Evolutionary conservation across 495 filamentous ascomycete species (phyloP), one percentile per base, ranked within the genome.

Genomic region (Hypoxylon perforatum): DNA sequence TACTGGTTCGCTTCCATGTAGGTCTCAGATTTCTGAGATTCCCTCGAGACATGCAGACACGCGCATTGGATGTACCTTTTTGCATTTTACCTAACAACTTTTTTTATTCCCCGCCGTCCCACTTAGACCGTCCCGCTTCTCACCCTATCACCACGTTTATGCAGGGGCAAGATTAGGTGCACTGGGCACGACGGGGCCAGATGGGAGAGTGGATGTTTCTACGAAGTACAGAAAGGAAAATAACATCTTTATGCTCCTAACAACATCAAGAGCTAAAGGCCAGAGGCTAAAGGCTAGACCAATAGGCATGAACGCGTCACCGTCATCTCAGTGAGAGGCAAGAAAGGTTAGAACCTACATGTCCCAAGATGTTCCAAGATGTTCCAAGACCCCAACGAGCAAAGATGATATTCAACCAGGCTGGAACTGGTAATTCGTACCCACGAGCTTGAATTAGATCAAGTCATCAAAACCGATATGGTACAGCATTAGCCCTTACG

Each of bases 1-100:
- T 63, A 69, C 61, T 69, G 66, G 66, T 28, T 48, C 38, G 51
- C n/a, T 12, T 33, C 50, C 47, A 51, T 69, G 57, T 56, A 69
- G 61, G 66, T 61, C 61, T 61, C 41, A 61, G 66, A 69, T 33
- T 33, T 10, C 30, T 33, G 1, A 33, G 30, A 33, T 69, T 30
- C 38, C 11, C 25, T 52, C 33, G 62, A 44, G 33, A 49, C 63
- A 22, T 49, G 30, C 30, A n/a, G n/a, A n/a, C n/a, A n/a, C n/a
- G n/a, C n/a, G 55, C 62, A 59, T 48, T 65, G 55, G 62, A 42
- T 45, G 41, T 28, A 53, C 50, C 44, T 28, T 33, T 33, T 33
- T 33, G 7, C 30, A 1, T 10, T 65, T 69, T 55, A 50, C 51
- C 61, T 53, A 65, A 19, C 50, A 35, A 53, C 41, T 56, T 1